Conservation (phyloP, 306 rosid species). For the Ormosia semicastrata region DNA sequence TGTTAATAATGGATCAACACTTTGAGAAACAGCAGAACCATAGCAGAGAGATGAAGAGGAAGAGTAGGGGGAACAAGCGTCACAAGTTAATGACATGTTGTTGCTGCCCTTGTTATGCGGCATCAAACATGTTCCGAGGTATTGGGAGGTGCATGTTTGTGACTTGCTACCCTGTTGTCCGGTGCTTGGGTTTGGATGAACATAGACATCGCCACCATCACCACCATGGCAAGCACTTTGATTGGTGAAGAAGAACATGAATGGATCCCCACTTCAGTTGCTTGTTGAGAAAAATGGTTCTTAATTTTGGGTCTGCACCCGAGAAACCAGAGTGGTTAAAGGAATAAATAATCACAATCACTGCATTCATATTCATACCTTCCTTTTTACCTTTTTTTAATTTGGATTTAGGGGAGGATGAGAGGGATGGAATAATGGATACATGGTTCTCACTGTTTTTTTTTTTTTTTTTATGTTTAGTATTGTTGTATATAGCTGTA, state of each 20-base stretch:
- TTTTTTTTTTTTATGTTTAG: not conserved
- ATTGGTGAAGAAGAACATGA: constrained; percentile 20
- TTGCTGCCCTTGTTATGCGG: constrained; percentile 34
- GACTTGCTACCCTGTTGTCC: constrained; percentile 61
- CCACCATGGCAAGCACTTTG: constrained; percentile 48
- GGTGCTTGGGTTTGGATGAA: constrained; percentile 62
- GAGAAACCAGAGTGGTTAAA: not conserved
- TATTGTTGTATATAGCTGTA: constrained; percentile 4
- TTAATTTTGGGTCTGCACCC: not conserved
- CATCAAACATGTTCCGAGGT: constrained; percentile 50
- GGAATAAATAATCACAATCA: not conserved
- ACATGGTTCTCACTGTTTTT: constrained; percentile 4
- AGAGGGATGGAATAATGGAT: not conserved
- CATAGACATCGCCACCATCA: constrained; percentile 50
- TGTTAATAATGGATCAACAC: constrained; percentile 35
- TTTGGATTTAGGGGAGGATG: not conserved
- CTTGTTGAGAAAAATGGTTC: not conserved
- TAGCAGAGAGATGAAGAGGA: constrained; percentile 29
- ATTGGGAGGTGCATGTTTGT: constrained; percentile 69
- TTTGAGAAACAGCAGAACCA: constrained; percentile 12
- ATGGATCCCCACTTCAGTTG: not conserved
- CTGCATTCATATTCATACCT: not conserved
- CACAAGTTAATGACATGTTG: constrained; percentile 24
- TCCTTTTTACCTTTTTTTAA: not conserved
- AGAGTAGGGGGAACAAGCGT: constrained; percentile 4